Conservation (phyloP, 805 yeast species). For the Ogataea glucozyma region DNA sequence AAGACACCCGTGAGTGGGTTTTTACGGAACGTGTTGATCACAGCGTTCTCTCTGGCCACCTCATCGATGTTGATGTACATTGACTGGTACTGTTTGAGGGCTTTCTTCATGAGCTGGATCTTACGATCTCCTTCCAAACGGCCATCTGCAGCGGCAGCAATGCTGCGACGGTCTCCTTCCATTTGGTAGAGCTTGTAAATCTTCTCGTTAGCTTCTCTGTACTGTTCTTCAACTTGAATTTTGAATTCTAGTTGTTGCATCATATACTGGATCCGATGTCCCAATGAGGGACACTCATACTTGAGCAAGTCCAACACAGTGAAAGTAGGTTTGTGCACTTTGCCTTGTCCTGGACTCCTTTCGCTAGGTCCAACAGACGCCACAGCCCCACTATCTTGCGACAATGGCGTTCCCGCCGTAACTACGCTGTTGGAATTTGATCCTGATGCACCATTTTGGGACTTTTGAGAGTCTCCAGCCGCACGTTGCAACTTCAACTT, state of each 20-base stretch:
- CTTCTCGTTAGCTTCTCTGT: constrained; percentile 89
- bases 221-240: constrained; percentile 90
- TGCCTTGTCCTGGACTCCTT: constrained; percentile 17
- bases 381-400: constrained; percentile 5
- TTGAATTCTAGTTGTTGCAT: constrained; percentile 92
- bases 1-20: constrained; percentile 83
- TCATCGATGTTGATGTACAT: constrained; percentile 77
- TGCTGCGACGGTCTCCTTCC: constrained; percentile 87
- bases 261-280: constrained; percentile 94
- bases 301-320: constrained; percentile 80
- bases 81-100: constrained; percentile 85
- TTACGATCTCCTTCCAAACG: constrained; percentile 81
- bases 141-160: constrained; percentile 88
- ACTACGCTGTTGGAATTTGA: too few relatives aligned
- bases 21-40: constrained; percentile 70
- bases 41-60: constrained; percentile 62
- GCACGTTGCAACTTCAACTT: constrained; percentile 49
- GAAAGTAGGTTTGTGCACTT: constrained; percentile 46
- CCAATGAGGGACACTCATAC: constrained; percentile 91
- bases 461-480: too few relatives aligned
- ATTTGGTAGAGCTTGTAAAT: constrained; percentile 79
- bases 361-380: constrained; percentile 12
- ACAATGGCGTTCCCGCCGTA: constrained; percentile 1
- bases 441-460: too few relatives aligned
- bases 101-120: constrained; percentile 77